Evolutionary conservation across 2,329 filamentous ascomycete species (phyloP).

Genomic region (Aspergillus proliferans): DNA sequence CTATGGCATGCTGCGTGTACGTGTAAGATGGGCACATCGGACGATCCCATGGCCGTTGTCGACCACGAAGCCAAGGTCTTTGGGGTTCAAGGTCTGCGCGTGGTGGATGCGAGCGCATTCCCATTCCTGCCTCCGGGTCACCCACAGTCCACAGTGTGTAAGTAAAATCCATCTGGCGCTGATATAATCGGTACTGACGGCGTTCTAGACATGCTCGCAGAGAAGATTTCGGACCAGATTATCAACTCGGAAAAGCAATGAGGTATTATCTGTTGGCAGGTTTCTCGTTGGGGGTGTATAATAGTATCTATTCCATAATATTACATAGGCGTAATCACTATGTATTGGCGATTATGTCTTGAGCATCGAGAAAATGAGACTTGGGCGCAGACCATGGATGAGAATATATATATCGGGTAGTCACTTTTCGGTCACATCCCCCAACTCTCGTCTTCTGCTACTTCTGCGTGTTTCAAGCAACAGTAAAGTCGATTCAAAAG

Average conservation of each 20-base stretch:
- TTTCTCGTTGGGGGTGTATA: no score
- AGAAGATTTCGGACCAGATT: constrained; percentile 28
- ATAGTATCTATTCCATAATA: no score
- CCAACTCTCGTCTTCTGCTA: no score
- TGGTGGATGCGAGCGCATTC: constrained; percentile 32
- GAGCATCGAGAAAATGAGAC: no score
- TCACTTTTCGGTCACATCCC: no score
- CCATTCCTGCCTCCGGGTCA: constrained; percentile 37
- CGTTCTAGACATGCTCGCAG: constrained; percentile 27
- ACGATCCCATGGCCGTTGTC: constrained; percentile 26
- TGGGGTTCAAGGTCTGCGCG: constrained; percentile 24
- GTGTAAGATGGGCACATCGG: constrained; percentile 23
- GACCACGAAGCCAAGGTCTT: constrained; percentile 24
- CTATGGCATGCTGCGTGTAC: constrained; percentile 26
- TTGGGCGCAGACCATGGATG: no score
- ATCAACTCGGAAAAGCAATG: background rate
- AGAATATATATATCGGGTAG: no score
- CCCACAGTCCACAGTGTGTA: constrained; percentile 31
- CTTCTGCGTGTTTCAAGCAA: no score
- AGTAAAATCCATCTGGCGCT: constrained; percentile 6
- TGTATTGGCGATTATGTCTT: no score
- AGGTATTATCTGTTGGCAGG: background rate
- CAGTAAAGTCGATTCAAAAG: no score
- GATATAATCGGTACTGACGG: background rate
- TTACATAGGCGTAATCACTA: no score